Conservation (phyloP, 306 rosid species). For the Cucurbita maxima region DNA sequence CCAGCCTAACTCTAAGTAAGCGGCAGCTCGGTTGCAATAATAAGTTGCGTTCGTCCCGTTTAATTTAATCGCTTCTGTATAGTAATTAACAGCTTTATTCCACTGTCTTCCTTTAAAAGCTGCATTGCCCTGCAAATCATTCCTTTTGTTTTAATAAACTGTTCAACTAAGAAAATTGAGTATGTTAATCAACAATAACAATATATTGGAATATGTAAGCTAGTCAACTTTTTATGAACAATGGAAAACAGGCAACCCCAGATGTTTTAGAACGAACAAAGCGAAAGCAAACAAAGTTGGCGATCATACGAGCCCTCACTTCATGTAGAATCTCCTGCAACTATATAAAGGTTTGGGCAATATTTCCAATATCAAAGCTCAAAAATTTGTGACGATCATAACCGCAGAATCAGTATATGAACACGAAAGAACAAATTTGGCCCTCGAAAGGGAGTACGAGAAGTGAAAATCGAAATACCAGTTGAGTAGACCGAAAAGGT, state of each 20-base stretch:
- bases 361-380: not conserved
- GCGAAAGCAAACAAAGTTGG: not conserved
- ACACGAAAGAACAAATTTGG: not conserved
- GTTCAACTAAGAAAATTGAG: not conserved
- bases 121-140: slow-evolving; percentile 61
- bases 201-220: not conserved
- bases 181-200: not conserved
- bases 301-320: not conserved
- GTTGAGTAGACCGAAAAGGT: not conserved
- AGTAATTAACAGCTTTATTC: slow-evolving; percentile 63
- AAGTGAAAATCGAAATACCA: not conserved
- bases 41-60: slow-evolving; percentile 45
- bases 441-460: not conserved
- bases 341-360: not conserved
- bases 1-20: slow-evolving; percentile 72
- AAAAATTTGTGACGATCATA: not conserved
- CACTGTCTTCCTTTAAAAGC: slow-evolving; percentile 65
- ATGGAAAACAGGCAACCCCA: not conserved
- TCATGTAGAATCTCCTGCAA: not conserved
- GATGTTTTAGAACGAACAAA: not conserved
- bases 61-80: slow-evolving; percentile 62
- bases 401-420: not conserved
- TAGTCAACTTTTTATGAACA: not conserved
- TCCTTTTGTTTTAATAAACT: not conserved
- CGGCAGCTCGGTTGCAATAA: slow-evolving; percentile 83